Evolutionary conservation across 2,329 filamentous ascomycete species (phyloP), one percentile per base, ranked within the genome.

Genomic region (Blastomyces silverae): DNA sequence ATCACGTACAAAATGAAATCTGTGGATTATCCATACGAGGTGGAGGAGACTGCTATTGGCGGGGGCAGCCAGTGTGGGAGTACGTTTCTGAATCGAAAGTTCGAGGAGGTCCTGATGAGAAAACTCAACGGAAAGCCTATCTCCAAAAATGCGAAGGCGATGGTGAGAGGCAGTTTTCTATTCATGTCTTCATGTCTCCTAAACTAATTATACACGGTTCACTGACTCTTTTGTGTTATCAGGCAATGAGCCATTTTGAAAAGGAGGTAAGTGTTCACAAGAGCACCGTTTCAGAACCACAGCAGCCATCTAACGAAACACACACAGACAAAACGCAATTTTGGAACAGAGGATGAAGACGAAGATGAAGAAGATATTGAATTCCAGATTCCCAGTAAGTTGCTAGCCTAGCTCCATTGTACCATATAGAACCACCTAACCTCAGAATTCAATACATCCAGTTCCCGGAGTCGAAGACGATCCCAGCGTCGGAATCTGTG

Each of bases 231-330:
- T 20, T 48, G 25, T 7, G 25, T 17, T 7, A 3, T 22, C 25
- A 61, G 59, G 59, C 59, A 61, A 61, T 61, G 59, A 61, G 46
- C 59, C 59, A 61, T 52, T 61, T 61, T 48, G 59, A 61, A 50
- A 61, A 61, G 10, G 59, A 61, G 59, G 59, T 39, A 61, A 6
- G 59, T 61, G 10, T 61, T 31, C 20, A 28, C 42, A 31, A 46
- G 10, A 52, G 4, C 20, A 22, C 25, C 15, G 10, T 39, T 37
- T 22, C 8, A n/a, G 31, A 57, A 57, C 20, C 10, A n/a, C 20
- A 57, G 31, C 34, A 13, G 37, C 11, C 17, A 17, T 50, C 44
- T 61, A 22, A 61, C 28, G 8, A 61, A 22, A 5, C 25, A 17
- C 25, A 17, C 58, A 34, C 8, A 61, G 59, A 37, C 59, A 8